A percentile compares a stretch with the other conserved stretches of the same genome.
Evolutionary conservation across 1,284 basidiomycete genomes (phyloP).

Genomic region (Puccinia novopanici): DNA sequence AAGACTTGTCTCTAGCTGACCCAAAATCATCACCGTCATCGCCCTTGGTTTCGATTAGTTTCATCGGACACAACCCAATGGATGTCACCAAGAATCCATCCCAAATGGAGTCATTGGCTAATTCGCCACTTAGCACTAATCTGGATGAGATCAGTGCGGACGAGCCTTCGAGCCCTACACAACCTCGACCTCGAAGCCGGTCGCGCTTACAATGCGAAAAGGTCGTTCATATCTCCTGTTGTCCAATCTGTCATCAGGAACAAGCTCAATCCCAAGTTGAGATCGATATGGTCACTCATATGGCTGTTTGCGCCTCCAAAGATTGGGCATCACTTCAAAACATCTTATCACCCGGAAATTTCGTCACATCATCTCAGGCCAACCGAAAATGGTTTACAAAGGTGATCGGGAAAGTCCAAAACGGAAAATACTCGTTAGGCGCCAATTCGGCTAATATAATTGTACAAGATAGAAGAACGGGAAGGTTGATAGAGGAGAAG

Average conservation of each 20-base stretch:
- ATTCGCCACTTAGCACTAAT: background rate
- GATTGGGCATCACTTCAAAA: conserved; percentile 85
- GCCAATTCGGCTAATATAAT: conserved; percentile 64
- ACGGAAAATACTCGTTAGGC: conserved; percentile 83
- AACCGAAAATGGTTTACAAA: conserved; percentile 96
- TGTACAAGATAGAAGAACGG: conserved; percentile 85
- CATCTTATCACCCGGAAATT: conserved; percentile 76
- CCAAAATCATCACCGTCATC: background rate
- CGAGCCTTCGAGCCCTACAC: background rate
- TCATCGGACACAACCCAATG: conserved; percentile 35
- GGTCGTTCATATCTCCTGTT: conserved; percentile 90
- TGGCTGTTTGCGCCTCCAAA: conserved; percentile 84
- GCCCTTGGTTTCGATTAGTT: conserved; percentile 3
- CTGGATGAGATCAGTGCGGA: conserved; percentile 6
- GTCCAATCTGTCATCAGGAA: conserved; percentile 88
- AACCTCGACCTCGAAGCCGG: background rate
- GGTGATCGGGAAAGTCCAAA: conserved; percentile 65
- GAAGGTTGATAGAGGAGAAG: conserved; percentile 94
- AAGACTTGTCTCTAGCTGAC: background rate
- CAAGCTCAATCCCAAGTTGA: conserved; percentile 81
- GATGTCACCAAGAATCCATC: conserved; percentile 15
- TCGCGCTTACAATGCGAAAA: conserved; percentile 64
- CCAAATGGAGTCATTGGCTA: background rate
- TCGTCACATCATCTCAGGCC: conserved; percentile 90
- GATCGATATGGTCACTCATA: conserved; percentile 68